Base-by-base conservation (phyloP, 495 filamentous ascomycete genomes). In the Sordaria brevicollis region DNA sequence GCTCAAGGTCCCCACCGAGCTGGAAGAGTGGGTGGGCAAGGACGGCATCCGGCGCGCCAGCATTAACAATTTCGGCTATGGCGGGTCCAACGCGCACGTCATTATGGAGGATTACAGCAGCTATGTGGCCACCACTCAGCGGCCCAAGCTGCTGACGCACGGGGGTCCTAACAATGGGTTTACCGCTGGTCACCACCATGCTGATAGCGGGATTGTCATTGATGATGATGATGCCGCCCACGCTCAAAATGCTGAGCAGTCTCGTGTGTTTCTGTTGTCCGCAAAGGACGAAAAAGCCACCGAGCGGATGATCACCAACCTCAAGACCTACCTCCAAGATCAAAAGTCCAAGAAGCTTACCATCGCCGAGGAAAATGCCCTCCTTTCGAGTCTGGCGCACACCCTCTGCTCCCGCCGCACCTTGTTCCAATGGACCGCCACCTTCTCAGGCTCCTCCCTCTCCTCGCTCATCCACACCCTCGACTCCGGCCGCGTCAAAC, bases 341-440 rank as follows among this genome's bases (percentile, higher is more conserved):
- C 49, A 62, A 3, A 62, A 38, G 3, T 36, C 68, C 13, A 65
- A 71, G 5, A 62, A 31, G n/a, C 7, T 36, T 7, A 9, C 4
- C 7, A 33, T 29, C 2, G 19, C 29, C 8, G 71, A 74, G 62
- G 69, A 78, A 35, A 62, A 69, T 19, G 68, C 35, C 1, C 73
- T 77, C 65, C 78, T 79, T 34, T 74, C 72, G 41, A 73, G 77
- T 67, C 71, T 80, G 29, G 77, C 78, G 36, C 75, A 74, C 66
- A 83, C 81, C 2, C 72, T 83, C 1, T 67, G 71, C 13, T 72
- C 72, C 13, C 74, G 76, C 35, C 74, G 80, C 6, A 78, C 79
- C n/a, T 34, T 43, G 9, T 72, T 81, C 43, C 73, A 75, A 5
- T 82, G 76, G 73, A 19, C 69, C 9, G 41, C 71, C 7, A 57